Evolutionary conservation across 2,329 filamentous ascomycete species (phyloP).

Genomic region (Hypoxylon sp.): DNA sequence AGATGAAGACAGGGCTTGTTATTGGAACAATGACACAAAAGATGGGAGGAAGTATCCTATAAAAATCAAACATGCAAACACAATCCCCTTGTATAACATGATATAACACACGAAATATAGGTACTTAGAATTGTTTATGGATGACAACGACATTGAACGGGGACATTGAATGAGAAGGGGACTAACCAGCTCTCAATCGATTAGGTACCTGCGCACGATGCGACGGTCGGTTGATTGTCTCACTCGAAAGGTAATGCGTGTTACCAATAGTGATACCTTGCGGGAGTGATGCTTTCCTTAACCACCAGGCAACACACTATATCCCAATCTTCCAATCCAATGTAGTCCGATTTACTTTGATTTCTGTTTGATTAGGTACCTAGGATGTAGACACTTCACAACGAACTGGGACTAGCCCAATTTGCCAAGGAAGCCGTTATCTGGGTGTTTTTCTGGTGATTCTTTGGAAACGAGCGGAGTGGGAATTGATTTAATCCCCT

Average conservation of each 20-base stretch:
- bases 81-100: slow-evolving; percentile 10
- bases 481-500: slow-evolving; percentile 35
- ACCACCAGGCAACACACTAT: slow-evolving; percentile 18
- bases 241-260: slow-evolving; percentile 25
- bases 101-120: slow-evolving; percentile 12
- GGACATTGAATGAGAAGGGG: slow-evolving; percentile 3
- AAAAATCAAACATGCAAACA: slow-evolving; percentile 25
- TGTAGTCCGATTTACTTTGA: slow-evolving; percentile 14
- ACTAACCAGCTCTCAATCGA: slow-evolving; percentile 34
- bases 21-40: slow-evolving; percentile 25
- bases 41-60: neutral
- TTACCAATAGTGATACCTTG: slow-evolving; percentile 34
- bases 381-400: slow-evolving; percentile 15
- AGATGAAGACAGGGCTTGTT: slow-evolving; percentile 33
- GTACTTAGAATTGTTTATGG: slow-evolving; percentile 6
- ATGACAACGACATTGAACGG: slow-evolving; percentile 1
- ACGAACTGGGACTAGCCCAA: slow-evolving; percentile 35
- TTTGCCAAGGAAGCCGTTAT: slow-evolving; percentile 36
- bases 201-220: slow-evolving; percentile 23
- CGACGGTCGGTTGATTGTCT: slow-evolving; percentile 35
- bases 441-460: slow-evolving; percentile 23
- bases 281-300: slow-evolving; percentile 22
- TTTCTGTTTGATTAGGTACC: slow-evolving; percentile 31
- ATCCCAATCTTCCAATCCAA: slow-evolving; percentile 21
- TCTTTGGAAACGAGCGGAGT: slow-evolving; percentile 42